phyloP scores from a whole-genome alignment of 2,329 filamentous ascomycete genomes.

The Metarhizium sp. region DNA sequence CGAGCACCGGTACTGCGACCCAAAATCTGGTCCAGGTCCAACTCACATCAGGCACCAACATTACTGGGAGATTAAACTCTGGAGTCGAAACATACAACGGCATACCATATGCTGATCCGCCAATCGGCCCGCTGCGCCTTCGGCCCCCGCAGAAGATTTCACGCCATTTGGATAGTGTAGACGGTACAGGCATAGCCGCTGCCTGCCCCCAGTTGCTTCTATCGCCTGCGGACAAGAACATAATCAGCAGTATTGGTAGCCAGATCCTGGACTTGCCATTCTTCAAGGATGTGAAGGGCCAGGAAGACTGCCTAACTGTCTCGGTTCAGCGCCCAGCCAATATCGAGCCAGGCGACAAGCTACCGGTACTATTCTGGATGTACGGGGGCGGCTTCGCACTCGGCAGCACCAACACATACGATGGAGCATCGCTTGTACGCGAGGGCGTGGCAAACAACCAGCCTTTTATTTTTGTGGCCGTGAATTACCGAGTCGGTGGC shows the following conservation, averaged over 20 bases:
- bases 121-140: too few relatives aligned
- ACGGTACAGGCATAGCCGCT: too few relatives aligned
- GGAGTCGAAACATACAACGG: too few relatives aligned
- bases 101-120: too few relatives aligned
- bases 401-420: slow-evolving; percentile 41
- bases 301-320: slow-evolving; percentile 58
- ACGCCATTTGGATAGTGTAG: too few relatives aligned
- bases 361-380: slow-evolving; percentile 64
- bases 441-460: slow-evolving; percentile 31
- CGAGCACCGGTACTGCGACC: too few relatives aligned
- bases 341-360: slow-evolving; percentile 41
- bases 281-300: slow-evolving; percentile 43
- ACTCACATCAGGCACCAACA: too few relatives aligned
- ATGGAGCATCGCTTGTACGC: slow-evolving; percentile 36
- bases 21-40: too few relatives aligned
- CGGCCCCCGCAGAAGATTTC: too few relatives aligned
- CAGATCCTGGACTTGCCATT: slow-evolving; percentile 27
- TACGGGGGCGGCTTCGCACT: slow-evolving; percentile 58
- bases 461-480: slow-evolving; percentile 58
- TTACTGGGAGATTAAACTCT: too few relatives aligned
- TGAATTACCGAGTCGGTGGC: slow-evolving; percentile 69
- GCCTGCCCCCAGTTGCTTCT: too few relatives aligned
- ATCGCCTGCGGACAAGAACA: too few relatives aligned
- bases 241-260: slow-evolving; percentile 13
- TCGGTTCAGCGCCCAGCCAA: slow-evolving; percentile 50